A percentile compares a stretch with the other conserved stretches of the same genome.
Evolutionary conservation across 345 rosid genomes (phyloP).

Genomic region (Citrus hindsii): DNA sequence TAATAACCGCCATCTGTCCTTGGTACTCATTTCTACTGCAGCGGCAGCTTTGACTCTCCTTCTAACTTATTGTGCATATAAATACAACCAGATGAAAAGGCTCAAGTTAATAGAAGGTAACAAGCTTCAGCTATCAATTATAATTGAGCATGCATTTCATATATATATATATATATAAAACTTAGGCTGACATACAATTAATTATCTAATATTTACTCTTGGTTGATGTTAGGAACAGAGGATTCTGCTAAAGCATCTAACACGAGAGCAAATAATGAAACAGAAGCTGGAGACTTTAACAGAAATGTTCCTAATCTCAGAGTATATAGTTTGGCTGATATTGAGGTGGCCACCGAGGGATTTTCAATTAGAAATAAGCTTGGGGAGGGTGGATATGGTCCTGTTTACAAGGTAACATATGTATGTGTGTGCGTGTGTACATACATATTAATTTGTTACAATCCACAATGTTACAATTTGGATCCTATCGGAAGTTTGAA

Average conservation of each 20-base stretch:
- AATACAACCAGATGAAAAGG: conserved; percentile 12
- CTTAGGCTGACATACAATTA: no score
- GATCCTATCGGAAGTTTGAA: no score
- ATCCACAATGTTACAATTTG: no score
- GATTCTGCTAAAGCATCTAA: not conserved
- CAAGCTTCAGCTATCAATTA: no score
- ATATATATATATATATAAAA: no score
- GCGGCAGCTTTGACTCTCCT: conserved; percentile 19
- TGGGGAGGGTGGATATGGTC: no score
- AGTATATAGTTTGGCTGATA: conserved; percentile 1
- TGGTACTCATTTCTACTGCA: conserved; percentile 21
- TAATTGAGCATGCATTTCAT: conserved; percentile 13
- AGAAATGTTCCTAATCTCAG: not conserved
- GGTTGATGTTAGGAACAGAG: not conserved
- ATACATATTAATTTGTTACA: no score
- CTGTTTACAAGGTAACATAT: not conserved
- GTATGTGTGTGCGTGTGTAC: no score
- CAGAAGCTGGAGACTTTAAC: not conserved
- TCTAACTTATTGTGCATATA: not conserved
- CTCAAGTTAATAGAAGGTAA: not conserved
- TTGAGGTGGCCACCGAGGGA: not conserved
- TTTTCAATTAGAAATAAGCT: conserved; percentile 3
- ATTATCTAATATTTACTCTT: not conserved
- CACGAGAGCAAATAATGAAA: not conserved
- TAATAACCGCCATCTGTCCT: not conserved